Evolutionary conservation across 2,329 filamentous ascomycete species (phyloP), one percentile per base, ranked within the genome.

Genomic region (Botrytis galanthina): DNA sequence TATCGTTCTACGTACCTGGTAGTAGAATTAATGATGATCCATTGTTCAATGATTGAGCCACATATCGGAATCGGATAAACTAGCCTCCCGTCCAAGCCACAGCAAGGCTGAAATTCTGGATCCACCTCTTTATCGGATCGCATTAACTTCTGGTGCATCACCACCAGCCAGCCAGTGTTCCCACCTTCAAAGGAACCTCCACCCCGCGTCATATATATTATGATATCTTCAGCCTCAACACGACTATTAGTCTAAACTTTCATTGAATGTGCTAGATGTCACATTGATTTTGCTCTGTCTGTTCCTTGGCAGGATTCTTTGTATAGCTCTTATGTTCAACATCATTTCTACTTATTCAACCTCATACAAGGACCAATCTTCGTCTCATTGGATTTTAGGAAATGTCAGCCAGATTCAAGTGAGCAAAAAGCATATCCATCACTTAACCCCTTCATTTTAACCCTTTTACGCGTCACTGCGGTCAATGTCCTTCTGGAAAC

Each of bases 351-450:
- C 42, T 42, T 8, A 16, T 54, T n/a, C 57, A 68, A 20, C 73
- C 71, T 70, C 35, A 39, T 71, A 75, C 66, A 73, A 76, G 76
- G 77, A 72, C 74, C 59, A 63, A 62, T 67, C 68, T 66, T 71
- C 61, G 46, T 71, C 42, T 51, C 42, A 73, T 70, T 68, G 64
- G 32, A 72, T 70, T 75, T 48, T 76, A 74, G 75, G 79, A 77
- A 78, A 80, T 80, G 79, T 79, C 75, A 72, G 74, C 75, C 75
- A 79, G 77, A 77, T 73, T 78, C 74, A 79, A 78, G 79, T 80
- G 75, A 75, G 79, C 69, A 68, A 72, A 69, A 61, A 63, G 74
- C 35, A 46, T 48, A n/a, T 71, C 37, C 39, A 48, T 46, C 29
- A 46, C n/a, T 20, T 39, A 1, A 22, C 39, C 64, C 48, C 64